Base-by-base conservation (phyloP, 2,329 filamentous ascomycete genomes). In the Paecilomyces niveus region DNA sequence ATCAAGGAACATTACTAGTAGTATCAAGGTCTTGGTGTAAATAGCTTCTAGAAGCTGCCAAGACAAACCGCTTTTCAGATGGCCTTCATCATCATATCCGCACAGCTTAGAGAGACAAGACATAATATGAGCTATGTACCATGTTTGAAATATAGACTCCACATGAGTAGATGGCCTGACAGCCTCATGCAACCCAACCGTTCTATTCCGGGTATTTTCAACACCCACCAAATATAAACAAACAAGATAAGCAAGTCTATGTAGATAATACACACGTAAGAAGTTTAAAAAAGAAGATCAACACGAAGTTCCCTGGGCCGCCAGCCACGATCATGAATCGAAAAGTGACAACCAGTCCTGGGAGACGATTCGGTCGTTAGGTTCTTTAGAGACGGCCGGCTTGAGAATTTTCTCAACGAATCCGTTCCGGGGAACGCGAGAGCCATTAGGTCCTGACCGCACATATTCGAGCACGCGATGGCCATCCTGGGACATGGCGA, bases 401-500 rank as follows among this genome's bases (percentile, higher is more conserved):
- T 71, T 68, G 5, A 78, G 56, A 31, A 74, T 62, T 32, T 65
- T 70, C 58, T 77, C 74, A 13, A 78, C 76, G 10, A 72, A 58
- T 3, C 77, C 76, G 29, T 69, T 71, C n/a, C 70, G 64, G 8
- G 75, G 76, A 1, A 79, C 64, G 18, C 77, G 68, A 10, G 66
- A 63, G 29, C 74, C 76, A 64, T 71, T 72, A 3, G 64, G 60
- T 4, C 73, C 72, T 9, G 68, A 71, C 4, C 75, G 68, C 2
- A 74, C 70, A 58, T 76, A 74, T 4, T 76, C 72, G 29, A 80
- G 60, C 9, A 78, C 74, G 11, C 68, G 70, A 62, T 78, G 75
- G 0, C 77, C 77, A 35, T 78, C 73, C 11, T 73, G 69, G 1
- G 77, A 74, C 73, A 78, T 77, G 18, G 71, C 72, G 1, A 78